Base-by-base conservation (phyloP, 192 early-diverging fungal genomes). In the Phycomyces blakesleeanus region DNA sequence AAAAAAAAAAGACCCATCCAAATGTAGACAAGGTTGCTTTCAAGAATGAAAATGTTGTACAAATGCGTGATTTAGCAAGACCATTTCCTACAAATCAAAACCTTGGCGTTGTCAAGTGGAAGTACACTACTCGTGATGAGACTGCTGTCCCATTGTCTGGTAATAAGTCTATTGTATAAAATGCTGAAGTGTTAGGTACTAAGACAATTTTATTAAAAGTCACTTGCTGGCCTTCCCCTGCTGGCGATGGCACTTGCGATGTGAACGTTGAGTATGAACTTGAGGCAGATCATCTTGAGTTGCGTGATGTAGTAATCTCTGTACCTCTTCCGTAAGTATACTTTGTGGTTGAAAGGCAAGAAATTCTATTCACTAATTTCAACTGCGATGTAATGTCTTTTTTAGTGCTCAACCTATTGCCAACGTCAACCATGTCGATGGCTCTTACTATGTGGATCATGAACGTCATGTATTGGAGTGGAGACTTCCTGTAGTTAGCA, bases 201-300 rank as follows among this genome's bases (percentile, higher is more conserved):
- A 50, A 16, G 12, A 47, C 54, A 53, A n/a, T 26, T 59, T 21
- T 39, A 11, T 21, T 39, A 11, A 50, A 67, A 90, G 89, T 97
- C 73, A 98, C 93, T 78, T 98, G 97, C 81, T 98, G 97, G 97
- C 95, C 97, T 21, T 90, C 93, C 18, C 93, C 91, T 27, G 82
- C 87, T 26, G 93, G 87, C 51, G 87, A 80, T 72, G 95, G 97
- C 3, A 82, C 86, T 0, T 87, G 87, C 50, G 95, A 96, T 73
- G 97, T 99, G 22, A 99, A 93, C 63, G 94, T 98, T 57, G 97
- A 99, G 73, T 99, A 97, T 67, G 94, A 97, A 71, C 80, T 97
- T 51, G 89, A 87, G 67, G 76, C 81, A 57, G 73, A 84, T 20
- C 77, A 81, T 49, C 83, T 97, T 57, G 90, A 87, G 71, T 83